phyloP scores from a whole-genome alignment of 139 green algal genomes.

The Coelastrella sp. region DNA sequence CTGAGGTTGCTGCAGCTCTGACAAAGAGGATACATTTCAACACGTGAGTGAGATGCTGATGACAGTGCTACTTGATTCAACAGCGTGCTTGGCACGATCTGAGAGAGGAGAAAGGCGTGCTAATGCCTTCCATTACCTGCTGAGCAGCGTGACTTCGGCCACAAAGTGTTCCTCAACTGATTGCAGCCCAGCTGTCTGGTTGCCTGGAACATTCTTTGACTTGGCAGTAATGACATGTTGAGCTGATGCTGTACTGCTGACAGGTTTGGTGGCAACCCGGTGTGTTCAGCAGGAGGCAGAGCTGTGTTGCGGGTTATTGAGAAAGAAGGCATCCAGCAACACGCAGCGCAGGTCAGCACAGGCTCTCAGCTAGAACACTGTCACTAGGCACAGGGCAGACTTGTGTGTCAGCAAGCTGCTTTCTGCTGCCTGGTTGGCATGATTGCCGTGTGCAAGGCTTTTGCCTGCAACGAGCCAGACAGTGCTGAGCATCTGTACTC shows the following conservation, averaged over 20 bases:
- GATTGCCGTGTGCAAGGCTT: too few species aligned
- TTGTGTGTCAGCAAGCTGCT: too few species aligned
- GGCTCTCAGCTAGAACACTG: not conserved
- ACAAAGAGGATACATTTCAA: slow-evolving; percentile 94
- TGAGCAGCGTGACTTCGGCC: not conserved
- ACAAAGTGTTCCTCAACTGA: not conserved
- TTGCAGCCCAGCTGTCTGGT: not conserved
- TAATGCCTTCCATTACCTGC: too few species aligned
- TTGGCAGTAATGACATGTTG: too few species aligned
- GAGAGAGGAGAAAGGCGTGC: too few species aligned
- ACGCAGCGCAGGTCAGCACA: slow-evolving; percentile 60
- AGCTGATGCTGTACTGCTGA: not conserved
- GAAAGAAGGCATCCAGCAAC: slow-evolving; percentile 78
- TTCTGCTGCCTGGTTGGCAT: too few species aligned
- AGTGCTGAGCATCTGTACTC: too few species aligned
- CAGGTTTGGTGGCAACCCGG: slow-evolving; percentile 95
- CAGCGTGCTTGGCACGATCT: too few species aligned
- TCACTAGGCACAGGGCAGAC: too few species aligned
- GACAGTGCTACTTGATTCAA: too few species aligned
- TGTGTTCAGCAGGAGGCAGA: slow-evolving; percentile 88
- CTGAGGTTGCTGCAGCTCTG: slow-evolving; percentile 83
- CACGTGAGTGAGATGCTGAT: slow-evolving; percentile 69
- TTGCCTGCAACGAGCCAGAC: too few species aligned
- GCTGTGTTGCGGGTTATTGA: slow-evolving; percentile 92
- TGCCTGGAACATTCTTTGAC: too few species aligned